Evolutionary conservation across 805 yeast species (phyloP).

Genomic region (Candida piceae): DNA sequence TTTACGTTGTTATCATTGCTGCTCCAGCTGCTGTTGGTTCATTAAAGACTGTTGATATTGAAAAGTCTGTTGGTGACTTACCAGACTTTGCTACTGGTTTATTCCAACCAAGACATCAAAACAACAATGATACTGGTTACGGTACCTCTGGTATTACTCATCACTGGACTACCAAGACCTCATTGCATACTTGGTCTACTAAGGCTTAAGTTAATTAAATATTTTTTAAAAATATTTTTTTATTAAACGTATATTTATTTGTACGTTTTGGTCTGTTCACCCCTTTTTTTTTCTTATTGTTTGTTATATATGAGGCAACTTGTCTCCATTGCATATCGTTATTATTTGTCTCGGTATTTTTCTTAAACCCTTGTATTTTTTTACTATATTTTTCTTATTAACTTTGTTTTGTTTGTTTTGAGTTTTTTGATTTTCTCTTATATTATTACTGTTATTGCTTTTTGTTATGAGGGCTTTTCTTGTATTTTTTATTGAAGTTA

Average conservation of each 20-base stretch:
- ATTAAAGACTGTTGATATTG: slow-evolving; percentile 36
- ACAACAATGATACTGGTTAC: slow-evolving; percentile 79
- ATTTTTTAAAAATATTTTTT: not conserved
- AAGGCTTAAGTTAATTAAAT: slow-evolving; percentile 32
- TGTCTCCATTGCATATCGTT: not conserved
- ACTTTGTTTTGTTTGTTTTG: not conserved
- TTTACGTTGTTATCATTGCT: slow-evolving; percentile 72
- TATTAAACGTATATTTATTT: too few species aligned
- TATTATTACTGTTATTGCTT: too few species aligned
- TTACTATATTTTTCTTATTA: not conserved
- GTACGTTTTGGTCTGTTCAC: too few species aligned
- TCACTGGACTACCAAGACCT: slow-evolving; percentile 41
- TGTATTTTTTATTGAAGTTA: too few species aligned
- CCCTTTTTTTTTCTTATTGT: not conserved
- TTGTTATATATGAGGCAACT: not conserved
- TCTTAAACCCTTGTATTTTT: not conserved
- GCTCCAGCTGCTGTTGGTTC: slow-evolving; percentile 87
- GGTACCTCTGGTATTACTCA: slow-evolving; percentile 35
- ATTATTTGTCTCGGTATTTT: not conserved
- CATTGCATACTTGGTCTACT: slow-evolving; percentile 44
- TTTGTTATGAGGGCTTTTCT: too few species aligned
- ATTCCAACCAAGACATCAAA: slow-evolving; percentile 82
- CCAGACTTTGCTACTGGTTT: slow-evolving; percentile 50
- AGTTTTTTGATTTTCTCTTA: not conserved
- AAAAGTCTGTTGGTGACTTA: slow-evolving; percentile 27